Base-by-base conservation (phyloP, 768 basidiomycete species). In the Hemileccinum impolitum region DNA sequence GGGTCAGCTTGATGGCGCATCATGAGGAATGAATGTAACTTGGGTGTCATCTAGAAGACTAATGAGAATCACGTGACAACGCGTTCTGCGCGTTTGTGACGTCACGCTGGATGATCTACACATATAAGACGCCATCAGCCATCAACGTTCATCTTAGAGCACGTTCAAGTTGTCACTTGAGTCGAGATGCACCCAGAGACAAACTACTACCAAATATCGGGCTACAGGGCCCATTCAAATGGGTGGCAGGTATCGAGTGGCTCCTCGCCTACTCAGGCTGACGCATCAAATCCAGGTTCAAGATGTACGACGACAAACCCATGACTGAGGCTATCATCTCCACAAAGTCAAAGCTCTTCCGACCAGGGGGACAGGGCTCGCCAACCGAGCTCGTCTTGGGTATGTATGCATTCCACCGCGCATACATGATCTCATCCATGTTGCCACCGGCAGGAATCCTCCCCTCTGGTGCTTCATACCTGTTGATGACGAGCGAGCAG, bases 361-460 rank as follows among this genome's bases (percentile, higher is more conserved):
- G 68, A 28, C 53, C 65, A 0, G 49, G 55, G 2, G 65, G 63
- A 1, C 26, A 25, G n/a, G 54, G 58, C 10, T 25, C 65, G 6
- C 62, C 67, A 1, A 34, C 77, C 9, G 77, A 78, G 45, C 67
- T 79, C 10, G 55, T 76, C 25, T 61, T 79, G 30, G 78, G 78
- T 79, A 52, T 18, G 39, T 23, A 17, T 17, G 4, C 32, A 3
- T 15, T 6, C 25, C 10, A 8, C 13, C 10, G 0, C 1, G 34
- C 14, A 30, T 34, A 26, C 11, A 10, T 25, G 1, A 34, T 40
- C 34, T 42, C 37, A 53, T 12, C 14, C 6, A 17, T 40, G 17
- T 18, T 13, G 10, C 40, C 21, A 19, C 45, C 14, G 15, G 47
- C 17, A 80, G 79, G 78, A 13, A 71, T 80, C 19, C 71, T 71